A percentile compares a stretch with the other conserved stretches of the same genome.
Conservation (phyloP, 352 stramenopile genomes). For the Hyaloperonospora brassicae region DNA sequence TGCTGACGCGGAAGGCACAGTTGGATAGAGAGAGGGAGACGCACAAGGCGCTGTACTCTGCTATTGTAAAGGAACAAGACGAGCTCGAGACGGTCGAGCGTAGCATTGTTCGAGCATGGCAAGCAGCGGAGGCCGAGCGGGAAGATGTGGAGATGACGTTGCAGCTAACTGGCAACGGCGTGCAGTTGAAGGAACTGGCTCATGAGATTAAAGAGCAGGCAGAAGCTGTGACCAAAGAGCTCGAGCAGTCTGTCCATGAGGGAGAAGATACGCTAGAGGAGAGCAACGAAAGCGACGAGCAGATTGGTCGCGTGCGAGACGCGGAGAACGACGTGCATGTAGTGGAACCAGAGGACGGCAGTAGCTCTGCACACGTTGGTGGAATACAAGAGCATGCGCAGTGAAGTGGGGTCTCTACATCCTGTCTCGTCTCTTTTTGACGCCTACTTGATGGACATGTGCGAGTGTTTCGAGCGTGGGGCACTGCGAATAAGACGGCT, state of each 20-base stretch:
- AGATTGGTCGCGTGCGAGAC: too few species aligned
- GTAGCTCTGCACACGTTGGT: too few species aligned
- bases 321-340: too few species aligned
- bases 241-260: too few species aligned
- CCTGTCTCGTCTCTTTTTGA: too few species aligned
- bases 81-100: slow-evolving; percentile 39
- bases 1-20: slow-evolving; percentile 29
- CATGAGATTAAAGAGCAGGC: slow-evolving; percentile 24
- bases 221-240: neutral
- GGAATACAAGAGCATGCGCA: too few species aligned
- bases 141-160: slow-evolving; percentile 71
- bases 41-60: slow-evolving; percentile 35
- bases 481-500: too few species aligned
- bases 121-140: slow-evolving; percentile 31
- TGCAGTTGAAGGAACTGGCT: slow-evolving; percentile 29
- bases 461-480: too few species aligned
- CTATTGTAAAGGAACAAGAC: slow-evolving; percentile 39
- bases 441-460: too few species aligned
- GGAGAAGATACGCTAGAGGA: too few species aligned
- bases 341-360: too few species aligned
- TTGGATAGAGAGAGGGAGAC: slow-evolving; percentile 57
- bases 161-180: slow-evolving; percentile 38
- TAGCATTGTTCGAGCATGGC: slow-evolving; percentile 31
- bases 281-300: too few species aligned
- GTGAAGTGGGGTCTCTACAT: slow-evolving; percentile 1